These are phyloP conservation scores for Macrocystidia cucumis DNA, from an alignment of 1,284 basidiomycete species.

Conservation along the genomic window DNA sequence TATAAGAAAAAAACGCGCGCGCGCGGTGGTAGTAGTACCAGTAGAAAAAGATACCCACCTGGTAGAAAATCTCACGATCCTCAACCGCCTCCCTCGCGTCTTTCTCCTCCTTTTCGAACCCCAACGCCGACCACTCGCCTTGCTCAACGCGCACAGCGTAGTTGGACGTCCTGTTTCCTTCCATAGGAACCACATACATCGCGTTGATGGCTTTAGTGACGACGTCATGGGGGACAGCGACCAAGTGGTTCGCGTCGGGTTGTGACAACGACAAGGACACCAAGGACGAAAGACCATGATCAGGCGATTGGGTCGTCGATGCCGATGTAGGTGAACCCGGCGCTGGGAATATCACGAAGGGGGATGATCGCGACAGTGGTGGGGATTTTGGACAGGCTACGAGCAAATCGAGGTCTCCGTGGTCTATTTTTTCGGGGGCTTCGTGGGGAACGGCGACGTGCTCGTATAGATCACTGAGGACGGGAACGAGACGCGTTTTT, in stretches of 20 bases:
- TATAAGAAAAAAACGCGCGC: no score
- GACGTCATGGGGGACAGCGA: constrained; percentile 27
- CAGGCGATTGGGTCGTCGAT: no score
- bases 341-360: no score
- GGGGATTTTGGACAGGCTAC: constrained; percentile 35
- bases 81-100: constrained; percentile 17
- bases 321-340: no score
- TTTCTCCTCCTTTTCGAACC: constrained; percentile 19
- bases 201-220: constrained; percentile 42
- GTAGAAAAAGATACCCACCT: constrained; percentile 16
- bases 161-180: constrained; percentile 50
- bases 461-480: constrained; percentile 36
- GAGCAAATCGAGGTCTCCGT: constrained; percentile 63
- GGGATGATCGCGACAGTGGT: background rate
- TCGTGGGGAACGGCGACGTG: constrained; percentile 48
- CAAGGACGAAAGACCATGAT: no score
- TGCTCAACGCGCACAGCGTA: constrained; percentile 42
- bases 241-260: background rate
- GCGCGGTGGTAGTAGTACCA: no score
- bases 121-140: constrained; percentile 25
- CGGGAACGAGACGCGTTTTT: constrained; percentile 34
- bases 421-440: constrained; percentile 52
- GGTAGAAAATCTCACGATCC: constrained; percentile 28
- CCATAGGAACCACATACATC: constrained; percentile 32
- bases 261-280: background rate